Conservation (phyloP, 2,329 filamentous ascomycete genomes). For the Chalaropsis thielavioides region DNA sequence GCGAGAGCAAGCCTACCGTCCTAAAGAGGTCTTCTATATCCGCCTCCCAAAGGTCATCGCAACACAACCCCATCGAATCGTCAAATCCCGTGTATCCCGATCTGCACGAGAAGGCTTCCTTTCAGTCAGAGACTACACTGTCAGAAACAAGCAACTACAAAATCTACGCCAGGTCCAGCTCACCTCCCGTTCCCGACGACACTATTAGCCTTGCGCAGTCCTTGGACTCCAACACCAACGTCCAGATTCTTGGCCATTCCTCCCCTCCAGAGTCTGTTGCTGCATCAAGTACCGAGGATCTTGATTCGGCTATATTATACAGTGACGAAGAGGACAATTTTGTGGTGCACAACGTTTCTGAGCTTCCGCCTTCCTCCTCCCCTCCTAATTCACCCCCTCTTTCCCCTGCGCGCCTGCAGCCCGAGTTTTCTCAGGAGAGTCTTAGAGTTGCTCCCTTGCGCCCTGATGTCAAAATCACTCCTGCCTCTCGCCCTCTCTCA, state of each 20-base stretch:
- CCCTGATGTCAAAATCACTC: slow-evolving; percentile 25
- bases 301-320: slow-evolving; percentile 33
- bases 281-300: slow-evolving; percentile 31
- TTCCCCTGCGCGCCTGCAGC: slow-evolving; percentile 21
- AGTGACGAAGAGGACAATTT: slow-evolving; percentile 17
- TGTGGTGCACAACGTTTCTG: slow-evolving; percentile 18
- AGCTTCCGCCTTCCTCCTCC: slow-evolving; percentile 22
- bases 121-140: slow-evolving; percentile 28
- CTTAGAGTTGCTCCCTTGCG: slow-evolving; percentile 42
- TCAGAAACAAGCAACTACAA: slow-evolving; percentile 42
- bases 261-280: slow-evolving; percentile 32
- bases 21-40: slow-evolving; percentile 15
- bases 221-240: slow-evolving; percentile 30
- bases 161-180: slow-evolving; percentile 34
- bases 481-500: slow-evolving; percentile 15
- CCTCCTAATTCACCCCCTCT: slow-evolving; percentile 12
- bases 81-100: slow-evolving; percentile 9
- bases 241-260: slow-evolving; percentile 37
- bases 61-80: neutral
- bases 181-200: slow-evolving; percentile 22
- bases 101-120: slow-evolving; percentile 16
- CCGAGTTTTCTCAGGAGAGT: slow-evolving; percentile 46
- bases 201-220: slow-evolving; percentile 29
- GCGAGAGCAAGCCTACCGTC: slow-evolving; percentile 11
- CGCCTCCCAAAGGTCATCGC: slow-evolving; percentile 18